Evolutionary conservation across 768 basidiomycete species (phyloP).

Genomic region (Phlebiopsis gigantea): DNA sequence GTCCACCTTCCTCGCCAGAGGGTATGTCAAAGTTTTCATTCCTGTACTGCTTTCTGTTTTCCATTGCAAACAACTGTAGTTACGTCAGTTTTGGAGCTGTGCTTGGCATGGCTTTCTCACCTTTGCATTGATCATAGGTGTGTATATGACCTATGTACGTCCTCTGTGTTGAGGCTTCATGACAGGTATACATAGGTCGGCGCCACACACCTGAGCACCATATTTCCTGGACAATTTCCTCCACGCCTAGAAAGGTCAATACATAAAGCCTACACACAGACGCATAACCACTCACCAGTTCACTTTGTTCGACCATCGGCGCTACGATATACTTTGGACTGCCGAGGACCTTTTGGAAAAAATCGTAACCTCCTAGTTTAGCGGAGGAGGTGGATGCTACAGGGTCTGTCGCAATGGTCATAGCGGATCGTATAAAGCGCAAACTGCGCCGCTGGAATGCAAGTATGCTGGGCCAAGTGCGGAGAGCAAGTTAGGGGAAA

Average conservation of each 20-base stretch:
- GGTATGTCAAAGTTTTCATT: conserved; percentile 63
- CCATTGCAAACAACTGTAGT: conserved; percentile 56
- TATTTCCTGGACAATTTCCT: conserved; percentile 77
- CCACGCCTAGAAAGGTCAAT: conserved; percentile 63
- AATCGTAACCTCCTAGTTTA: conserved; percentile 75
- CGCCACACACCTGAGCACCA: conserved; percentile 59
- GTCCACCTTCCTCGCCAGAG: conserved; percentile 78
- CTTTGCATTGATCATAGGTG: conserved; percentile 98
- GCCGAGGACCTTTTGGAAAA: conserved; percentile 73
- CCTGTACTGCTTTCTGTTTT: conserved; percentile 48
- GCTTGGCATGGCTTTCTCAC: conserved; percentile 26
- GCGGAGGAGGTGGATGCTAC: conserved; percentile 1
- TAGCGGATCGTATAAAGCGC: not conserved
- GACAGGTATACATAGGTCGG: not conserved
- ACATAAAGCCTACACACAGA: not conserved
- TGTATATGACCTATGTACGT: conserved; percentile 68
- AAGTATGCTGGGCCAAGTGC: not conserved
- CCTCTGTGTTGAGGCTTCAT: conserved; percentile 14
- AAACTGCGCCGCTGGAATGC: conserved; percentile 4
- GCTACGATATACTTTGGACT: conserved; percentile 89
- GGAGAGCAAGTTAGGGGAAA: too few relatives aligned
- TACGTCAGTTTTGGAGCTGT: not conserved
- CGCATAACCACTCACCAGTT: conserved; percentile 58
- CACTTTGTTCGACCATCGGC: conserved; percentile 98
- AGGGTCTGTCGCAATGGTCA: not conserved